Conservation (phyloP, 306 rosid genomes). For the peach (Prunus persica) region DNA sequence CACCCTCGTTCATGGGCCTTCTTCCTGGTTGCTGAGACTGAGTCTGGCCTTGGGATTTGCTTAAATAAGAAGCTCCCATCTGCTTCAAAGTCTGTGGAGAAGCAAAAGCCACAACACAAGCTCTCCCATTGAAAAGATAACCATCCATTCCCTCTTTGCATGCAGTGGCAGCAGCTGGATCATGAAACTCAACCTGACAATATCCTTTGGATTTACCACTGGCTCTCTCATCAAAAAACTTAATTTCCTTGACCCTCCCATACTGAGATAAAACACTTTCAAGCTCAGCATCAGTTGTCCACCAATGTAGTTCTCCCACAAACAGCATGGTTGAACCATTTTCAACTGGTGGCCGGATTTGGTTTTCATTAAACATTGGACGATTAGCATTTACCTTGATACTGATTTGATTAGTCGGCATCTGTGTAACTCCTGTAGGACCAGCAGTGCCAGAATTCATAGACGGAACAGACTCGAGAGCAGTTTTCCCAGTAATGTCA, state of each 20-base stretch:
- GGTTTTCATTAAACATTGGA: conserved; percentile 32
- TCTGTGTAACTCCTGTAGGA: conserved; percentile 23
- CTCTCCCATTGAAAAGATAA: conserved; percentile 42
- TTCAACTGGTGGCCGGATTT: conserved; percentile 33
- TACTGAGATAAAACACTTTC: conserved; percentile 35
- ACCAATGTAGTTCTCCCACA: conserved; percentile 58
- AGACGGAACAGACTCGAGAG: conserved; percentile 15
- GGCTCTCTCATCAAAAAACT: conserved; percentile 52
- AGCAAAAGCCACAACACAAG: conserved; percentile 55
- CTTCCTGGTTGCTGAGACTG: conserved; percentile 41
- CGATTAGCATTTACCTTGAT: conserved; percentile 21
- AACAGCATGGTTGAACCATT: conserved; percentile 36
- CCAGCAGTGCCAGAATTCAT: conserved; percentile 23
- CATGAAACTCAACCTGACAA: conserved; percentile 51
- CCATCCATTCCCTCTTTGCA: conserved; percentile 62
- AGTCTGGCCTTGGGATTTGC: conserved; percentile 30
- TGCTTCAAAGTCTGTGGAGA: conserved; percentile 40
- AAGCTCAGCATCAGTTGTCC: conserved; percentile 58
- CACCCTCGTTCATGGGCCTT: conserved; percentile 40
- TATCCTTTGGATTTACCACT: conserved; percentile 61
- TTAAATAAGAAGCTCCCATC: conserved; percentile 49
- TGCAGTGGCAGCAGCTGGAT: conserved; percentile 34
- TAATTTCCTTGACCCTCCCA: conserved; percentile 49
- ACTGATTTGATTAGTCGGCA: conserved; percentile 28
- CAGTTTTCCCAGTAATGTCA: conserved; percentile 20